These are phyloP conservation scores for Solanum appendiculatum DNA, from an alignment of 257 asterid genomes.

Conservation along the genomic window DNA sequence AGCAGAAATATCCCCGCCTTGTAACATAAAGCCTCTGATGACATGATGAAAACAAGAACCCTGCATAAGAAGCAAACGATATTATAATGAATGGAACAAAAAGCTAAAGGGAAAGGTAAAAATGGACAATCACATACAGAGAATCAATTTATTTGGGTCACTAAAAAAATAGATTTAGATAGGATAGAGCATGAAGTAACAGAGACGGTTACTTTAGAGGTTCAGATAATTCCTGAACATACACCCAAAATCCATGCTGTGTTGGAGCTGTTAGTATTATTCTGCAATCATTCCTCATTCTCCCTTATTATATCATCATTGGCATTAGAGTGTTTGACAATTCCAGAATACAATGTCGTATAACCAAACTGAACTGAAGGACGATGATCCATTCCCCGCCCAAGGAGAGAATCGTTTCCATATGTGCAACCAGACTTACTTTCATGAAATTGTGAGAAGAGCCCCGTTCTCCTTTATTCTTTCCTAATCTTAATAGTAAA, in stretches of 20 bases:
- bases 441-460: neutral
- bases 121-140: neutral
- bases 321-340: neutral
- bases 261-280: neutral
- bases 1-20: constrained; percentile 28
- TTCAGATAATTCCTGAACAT: neutral
- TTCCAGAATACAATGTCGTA: neutral
- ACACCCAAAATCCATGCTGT: neutral
- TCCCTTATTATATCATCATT: neutral
- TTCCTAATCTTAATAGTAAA: neutral
- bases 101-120: neutral
- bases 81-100: neutral
- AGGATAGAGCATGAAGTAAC: neutral
- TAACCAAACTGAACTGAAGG: neutral
- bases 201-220: neutral
- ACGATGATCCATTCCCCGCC: neutral
- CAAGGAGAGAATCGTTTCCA: neutral
- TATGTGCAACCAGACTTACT: neutral
- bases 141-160: neutral
- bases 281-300: neutral
- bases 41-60: constrained; percentile 31
- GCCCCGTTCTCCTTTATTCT: neutral
- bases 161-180: neutral
- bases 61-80: constrained; percentile 9
- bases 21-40: constrained; percentile 17